Conservation (phyloP, 768 basidiomycete species). For the Candolleomyces efflorescens region DNA sequence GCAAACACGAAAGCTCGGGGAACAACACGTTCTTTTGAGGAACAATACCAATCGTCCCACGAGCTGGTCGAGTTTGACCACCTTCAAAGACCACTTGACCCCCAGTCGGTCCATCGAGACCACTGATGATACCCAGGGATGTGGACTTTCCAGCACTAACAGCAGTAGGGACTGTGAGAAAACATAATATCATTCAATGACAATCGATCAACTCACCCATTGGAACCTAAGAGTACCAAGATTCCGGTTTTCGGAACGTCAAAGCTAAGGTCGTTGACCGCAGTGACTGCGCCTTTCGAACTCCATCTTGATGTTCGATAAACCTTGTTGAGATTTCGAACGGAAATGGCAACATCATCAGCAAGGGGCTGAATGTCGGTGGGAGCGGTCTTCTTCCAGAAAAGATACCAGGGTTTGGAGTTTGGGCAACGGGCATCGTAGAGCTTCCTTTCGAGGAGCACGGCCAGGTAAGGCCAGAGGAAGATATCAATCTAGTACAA, state of each 20-base stretch:
- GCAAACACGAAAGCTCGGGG: conserved; percentile 67
- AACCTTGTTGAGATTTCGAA: conserved; percentile 55
- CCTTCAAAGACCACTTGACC: conserved; percentile 58
- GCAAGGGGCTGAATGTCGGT: conserved; percentile 17
- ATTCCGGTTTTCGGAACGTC: conserved; percentile 70
- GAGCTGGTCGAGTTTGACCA: conserved; percentile 47
- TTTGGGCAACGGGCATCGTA: conserved; percentile 53
- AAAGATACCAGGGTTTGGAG: conserved; percentile 23
- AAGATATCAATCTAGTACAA: conserved; percentile 58
- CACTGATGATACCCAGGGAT: conserved; percentile 59
- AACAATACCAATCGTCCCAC: conserved; percentile 69
- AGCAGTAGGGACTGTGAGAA: not conserved
- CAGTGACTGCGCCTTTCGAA: conserved; percentile 48
- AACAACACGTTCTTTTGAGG: conserved; percentile 85
- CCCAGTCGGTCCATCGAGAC: conserved; percentile 52
- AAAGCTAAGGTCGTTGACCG: conserved; percentile 61
- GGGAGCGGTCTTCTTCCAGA: conserved; percentile 27
- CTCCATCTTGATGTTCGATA: conserved; percentile 49
- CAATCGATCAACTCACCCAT: conserved; percentile 40
- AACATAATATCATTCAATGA: not conserved
- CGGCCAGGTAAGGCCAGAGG: conserved; percentile 67
- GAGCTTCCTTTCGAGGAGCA: conserved; percentile 51
- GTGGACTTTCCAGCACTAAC: conserved; percentile 77
- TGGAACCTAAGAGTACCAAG: conserved; percentile 74
- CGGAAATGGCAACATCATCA: conserved; percentile 53